A percentile compares a stretch with the other conserved stretches of the same genome.
Conservation (phyloP, 768 basidiomycete species). For the Leccinum olivaceopallidum region DNA sequence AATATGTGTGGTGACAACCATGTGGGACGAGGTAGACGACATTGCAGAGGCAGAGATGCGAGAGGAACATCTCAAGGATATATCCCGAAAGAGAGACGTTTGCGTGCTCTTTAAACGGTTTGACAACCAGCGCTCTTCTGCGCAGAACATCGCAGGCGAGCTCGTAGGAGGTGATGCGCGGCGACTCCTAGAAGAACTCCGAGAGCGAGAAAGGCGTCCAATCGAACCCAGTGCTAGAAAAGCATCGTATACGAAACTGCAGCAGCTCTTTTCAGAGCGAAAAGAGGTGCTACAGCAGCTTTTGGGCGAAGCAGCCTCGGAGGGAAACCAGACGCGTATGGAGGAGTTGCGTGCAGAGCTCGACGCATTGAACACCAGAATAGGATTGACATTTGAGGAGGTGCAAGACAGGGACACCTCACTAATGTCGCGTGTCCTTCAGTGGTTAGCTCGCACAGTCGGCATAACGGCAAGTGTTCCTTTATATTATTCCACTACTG, state of each 20-base stretch:
- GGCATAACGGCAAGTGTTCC: background rate
- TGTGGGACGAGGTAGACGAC: slow-evolving; percentile 11
- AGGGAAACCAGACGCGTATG: background rate
- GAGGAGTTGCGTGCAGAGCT: slow-evolving; percentile 5
- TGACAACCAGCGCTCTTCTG: slow-evolving; percentile 5
- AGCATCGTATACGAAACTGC: slow-evolving; percentile 1
- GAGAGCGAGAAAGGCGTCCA: background rate
- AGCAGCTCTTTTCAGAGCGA: slow-evolving; percentile 2
- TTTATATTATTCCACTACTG: background rate
- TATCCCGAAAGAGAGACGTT: background rate
- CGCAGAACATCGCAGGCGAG: background rate
- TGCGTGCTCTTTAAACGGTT: slow-evolving; percentile 4
- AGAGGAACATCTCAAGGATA: slow-evolving; percentile 1
- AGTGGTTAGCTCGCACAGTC: slow-evolving; percentile 4
- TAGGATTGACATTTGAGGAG: slow-evolving; percentile 3
- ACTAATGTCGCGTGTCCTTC: background rate
- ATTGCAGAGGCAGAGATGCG: background rate
- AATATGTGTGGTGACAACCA: slow-evolving; percentile 10
- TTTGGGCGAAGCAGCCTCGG: background rate
- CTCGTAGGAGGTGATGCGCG: background rate
- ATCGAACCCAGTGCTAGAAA: background rate
- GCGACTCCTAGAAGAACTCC: slow-evolving; percentile 4
- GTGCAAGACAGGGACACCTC: slow-evolving; percentile 1
- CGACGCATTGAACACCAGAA: background rate
- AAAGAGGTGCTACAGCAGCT: slow-evolving; percentile 1